These are phyloP conservation scores for Bertia moriformis DNA, from an alignment of 2,329 filamentous ascomycete species.

Conservation along the genomic window DNA sequence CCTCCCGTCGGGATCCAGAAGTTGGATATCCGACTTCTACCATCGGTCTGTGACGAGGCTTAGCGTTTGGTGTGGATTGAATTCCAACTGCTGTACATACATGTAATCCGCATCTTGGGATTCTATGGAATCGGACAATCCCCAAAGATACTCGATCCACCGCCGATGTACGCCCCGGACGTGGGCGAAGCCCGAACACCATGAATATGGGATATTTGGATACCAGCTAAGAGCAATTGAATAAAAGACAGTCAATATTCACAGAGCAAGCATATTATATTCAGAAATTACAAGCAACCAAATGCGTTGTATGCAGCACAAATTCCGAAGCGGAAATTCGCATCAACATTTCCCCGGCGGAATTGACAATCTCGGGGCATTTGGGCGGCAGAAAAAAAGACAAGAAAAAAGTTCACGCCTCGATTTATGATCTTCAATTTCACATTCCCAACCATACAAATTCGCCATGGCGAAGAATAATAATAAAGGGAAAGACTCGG, in stretches of 20 bases:
- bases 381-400: constrained; percentile 16
- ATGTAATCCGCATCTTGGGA: neutral
- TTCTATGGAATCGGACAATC: neutral
- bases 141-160: constrained; percentile 8
- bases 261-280: constrained; percentile 1
- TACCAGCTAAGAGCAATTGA: constrained; percentile 1
- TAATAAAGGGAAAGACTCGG: neutral
- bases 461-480: neutral
- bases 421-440: too few species aligned
- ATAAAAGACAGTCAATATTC: constrained; percentile 2
- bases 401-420: constrained; percentile 10
- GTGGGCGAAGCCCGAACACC: constrained; percentile 11
- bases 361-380: constrained; percentile 5
- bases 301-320: too few species aligned
- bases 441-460: too few species aligned
- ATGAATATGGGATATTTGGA: constrained; percentile 8
- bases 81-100: neutral
- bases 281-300: constrained; percentile 6
- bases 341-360: constrained; percentile 12
- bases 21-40: constrained; percentile 48
- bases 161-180: constrained; percentile 10
- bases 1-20: constrained; percentile 71
- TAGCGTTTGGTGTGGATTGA: constrained; percentile 4
- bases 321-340: too few species aligned
- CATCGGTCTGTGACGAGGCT: constrained; percentile 28